These are phyloP conservation scores for Neurospora sp. DNA, from an alignment of 495 filamentous ascomycete genomes.

Conservation along the genomic window DNA sequence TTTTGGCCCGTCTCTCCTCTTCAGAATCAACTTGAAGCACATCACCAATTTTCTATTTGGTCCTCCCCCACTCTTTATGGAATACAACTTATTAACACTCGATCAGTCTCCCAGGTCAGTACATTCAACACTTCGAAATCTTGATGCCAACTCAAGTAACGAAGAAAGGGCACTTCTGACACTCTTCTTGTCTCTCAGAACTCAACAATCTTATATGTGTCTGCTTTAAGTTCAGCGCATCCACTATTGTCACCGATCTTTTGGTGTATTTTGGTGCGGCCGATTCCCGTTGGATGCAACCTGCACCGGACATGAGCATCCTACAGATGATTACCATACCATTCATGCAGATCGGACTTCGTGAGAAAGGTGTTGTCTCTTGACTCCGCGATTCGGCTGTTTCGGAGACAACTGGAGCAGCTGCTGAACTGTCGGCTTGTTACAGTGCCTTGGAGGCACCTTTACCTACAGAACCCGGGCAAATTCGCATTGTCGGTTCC, in stretches of 20 bases:
- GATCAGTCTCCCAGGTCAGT: not conserved
- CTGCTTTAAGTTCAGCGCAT: not conserved
- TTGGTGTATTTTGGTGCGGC: not conserved
- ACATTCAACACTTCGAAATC: not conserved
- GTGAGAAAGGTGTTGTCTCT: not conserved
- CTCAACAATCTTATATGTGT: not conserved
- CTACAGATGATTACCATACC: not conserved
- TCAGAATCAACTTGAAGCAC: not conserved
- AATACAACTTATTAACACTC: not conserved
- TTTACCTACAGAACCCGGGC: not conserved
- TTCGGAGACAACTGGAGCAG: not conserved
- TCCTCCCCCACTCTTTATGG: not conserved
- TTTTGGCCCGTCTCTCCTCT: not conserved
- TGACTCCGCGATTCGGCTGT: not conserved
- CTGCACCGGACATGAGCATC: not conserved
- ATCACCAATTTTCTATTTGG: not conserved
- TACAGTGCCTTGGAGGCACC: not conserved
- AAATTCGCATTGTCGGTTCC: not conserved
- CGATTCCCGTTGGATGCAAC: not conserved
- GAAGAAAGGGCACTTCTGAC: not conserved
- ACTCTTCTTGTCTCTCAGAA: not conserved
- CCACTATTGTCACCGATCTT: not conserved
- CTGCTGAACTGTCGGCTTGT: not conserved
- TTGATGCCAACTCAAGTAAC: not conserved
- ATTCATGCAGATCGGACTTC: not conserved